A percentile compares a stretch with the other conserved stretches of the same genome.
Conservation (phyloP, 768 basidiomycete genomes). For the Paxillus involutus region DNA sequence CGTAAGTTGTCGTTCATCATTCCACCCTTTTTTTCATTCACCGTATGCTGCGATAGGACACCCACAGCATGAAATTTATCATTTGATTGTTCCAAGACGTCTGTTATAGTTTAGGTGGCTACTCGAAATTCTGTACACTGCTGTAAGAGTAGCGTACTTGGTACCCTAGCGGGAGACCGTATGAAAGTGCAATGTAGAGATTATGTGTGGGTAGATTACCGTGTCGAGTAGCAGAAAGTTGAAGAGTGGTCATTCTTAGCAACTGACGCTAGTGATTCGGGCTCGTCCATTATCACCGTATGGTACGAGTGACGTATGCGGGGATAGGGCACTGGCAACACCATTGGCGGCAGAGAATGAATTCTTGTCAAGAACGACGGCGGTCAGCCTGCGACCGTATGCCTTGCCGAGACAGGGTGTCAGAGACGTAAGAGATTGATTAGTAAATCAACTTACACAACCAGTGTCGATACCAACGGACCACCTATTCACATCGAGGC, state of each 20-base stretch:
- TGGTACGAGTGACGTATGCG: constrained; percentile 32
- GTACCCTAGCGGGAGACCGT: not conserved
- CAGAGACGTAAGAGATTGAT: not conserved
- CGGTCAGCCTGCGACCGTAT: constrained; percentile 62
- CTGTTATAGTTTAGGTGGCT: not conserved
- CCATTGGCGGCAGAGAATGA: constrained; percentile 14
- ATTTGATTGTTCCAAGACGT: constrained; percentile 13
- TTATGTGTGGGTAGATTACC: not conserved
- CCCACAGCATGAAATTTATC: constrained; percentile 29
- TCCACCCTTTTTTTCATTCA: not conserved
- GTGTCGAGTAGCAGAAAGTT: not conserved
- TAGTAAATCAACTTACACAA: constrained; percentile 54
- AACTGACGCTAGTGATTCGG: constrained; percentile 53
- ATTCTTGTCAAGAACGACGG: constrained; percentile 54
- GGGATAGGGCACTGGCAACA: constrained; percentile 15
- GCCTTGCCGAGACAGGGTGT: constrained; percentile 32
- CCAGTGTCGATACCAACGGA: constrained; percentile 85
- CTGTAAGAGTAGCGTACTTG: not conserved
- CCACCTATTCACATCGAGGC: constrained; percentile 82
- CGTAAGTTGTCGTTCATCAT: constrained; percentile 28
- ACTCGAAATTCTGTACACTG: not conserved
- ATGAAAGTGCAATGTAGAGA: not conserved
- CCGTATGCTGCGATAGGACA: constrained; percentile 20
- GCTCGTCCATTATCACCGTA: constrained; percentile 59
- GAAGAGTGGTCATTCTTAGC: constrained; percentile 21